These are phyloP conservation scores for Mycena citricolor DNA, from an alignment of 1,284 basidiomycete genomes.

Conservation along the genomic window DNA sequence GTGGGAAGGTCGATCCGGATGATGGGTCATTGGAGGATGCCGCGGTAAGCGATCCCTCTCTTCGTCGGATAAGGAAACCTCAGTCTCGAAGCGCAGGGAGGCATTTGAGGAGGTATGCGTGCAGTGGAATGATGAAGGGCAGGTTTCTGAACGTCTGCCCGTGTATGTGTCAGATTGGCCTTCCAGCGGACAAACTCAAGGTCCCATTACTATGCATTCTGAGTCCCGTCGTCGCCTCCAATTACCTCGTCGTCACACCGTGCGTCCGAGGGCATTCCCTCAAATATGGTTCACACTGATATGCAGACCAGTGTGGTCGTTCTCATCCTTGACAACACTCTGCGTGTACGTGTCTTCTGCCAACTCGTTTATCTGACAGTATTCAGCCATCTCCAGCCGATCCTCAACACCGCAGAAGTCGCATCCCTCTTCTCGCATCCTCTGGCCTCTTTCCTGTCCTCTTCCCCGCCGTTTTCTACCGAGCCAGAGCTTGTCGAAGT, in stretches of 20 bases:
- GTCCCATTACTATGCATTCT: conserved; percentile 74
- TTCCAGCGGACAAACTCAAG: conserved; percentile 65
- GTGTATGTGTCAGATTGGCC: conserved; percentile 61
- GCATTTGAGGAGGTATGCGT: conserved; percentile 65
- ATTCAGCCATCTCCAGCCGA: conserved; percentile 50
- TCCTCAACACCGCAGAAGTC: conserved; percentile 78
- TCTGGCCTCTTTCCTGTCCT: conserved; percentile 69
- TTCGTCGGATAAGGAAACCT: not conserved
- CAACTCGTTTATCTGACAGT: not conserved
- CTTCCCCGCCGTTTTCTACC: conserved; percentile 57
- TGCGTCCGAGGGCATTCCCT: conserved; percentile 37
- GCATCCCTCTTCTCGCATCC: conserved; percentile 81
- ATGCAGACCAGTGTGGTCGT: conserved; percentile 68
- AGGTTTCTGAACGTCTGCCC: conserved; percentile 2
- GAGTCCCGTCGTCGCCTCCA: conserved; percentile 74
- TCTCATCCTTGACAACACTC: conserved; percentile 70
- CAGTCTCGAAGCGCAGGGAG: conserved; percentile 57
- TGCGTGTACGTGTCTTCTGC: conserved; percentile 47
- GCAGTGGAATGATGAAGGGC: conserved; percentile 26
- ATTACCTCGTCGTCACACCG: conserved; percentile 77
- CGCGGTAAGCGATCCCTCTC: conserved; percentile 53
- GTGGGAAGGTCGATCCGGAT: conserved; percentile 71
- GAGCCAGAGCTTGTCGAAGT: conserved; percentile 56
- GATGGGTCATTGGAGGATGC: conserved; percentile 75
- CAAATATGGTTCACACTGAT: not conserved